These are phyloP conservation scores for Globisporangium irregulare DNA, from an alignment of 352 stramenopile genomes.

Conservation along the genomic window DNA sequence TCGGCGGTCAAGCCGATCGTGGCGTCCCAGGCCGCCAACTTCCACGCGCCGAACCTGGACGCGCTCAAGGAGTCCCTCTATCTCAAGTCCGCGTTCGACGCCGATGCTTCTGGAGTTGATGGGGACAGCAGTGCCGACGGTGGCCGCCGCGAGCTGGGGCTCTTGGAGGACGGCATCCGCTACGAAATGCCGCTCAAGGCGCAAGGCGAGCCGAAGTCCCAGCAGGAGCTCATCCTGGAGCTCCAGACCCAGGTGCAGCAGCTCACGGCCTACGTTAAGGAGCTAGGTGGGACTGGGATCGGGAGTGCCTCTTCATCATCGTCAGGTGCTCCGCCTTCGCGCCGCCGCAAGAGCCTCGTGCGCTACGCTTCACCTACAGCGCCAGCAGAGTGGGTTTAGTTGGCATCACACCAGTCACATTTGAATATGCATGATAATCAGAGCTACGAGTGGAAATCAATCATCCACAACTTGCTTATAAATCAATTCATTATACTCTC, in stretches of 20 bases:
- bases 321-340: background rate
- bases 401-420: background rate
- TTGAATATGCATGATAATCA: background rate
- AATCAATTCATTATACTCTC: background rate
- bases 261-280: conserved; percentile 13
- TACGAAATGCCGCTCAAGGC: conserved; percentile 14
- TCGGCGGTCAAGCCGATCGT: conserved; percentile 15
- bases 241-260: conserved; percentile 19
- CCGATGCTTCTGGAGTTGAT: background rate
- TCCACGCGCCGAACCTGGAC: conserved; percentile 16
- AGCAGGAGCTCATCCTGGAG: conserved; percentile 17
- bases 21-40: background rate
- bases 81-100: conserved; percentile 21
- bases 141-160: conserved; percentile 5
- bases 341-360: conserved; percentile 14
- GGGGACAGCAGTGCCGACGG: background rate
- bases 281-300: background rate
- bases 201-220: conserved; percentile 4
- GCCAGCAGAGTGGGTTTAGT: conserved; percentile 4
- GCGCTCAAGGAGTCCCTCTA: conserved; percentile 19
- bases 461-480: background rate
- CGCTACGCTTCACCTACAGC: conserved; percentile 11
- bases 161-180: conserved; percentile 18
- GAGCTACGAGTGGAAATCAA: background rate
- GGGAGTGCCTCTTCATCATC: background rate